Conservation (phyloP, 1,284 basidiomycete genomes). For the Ceratobasidium sp. region DNA sequence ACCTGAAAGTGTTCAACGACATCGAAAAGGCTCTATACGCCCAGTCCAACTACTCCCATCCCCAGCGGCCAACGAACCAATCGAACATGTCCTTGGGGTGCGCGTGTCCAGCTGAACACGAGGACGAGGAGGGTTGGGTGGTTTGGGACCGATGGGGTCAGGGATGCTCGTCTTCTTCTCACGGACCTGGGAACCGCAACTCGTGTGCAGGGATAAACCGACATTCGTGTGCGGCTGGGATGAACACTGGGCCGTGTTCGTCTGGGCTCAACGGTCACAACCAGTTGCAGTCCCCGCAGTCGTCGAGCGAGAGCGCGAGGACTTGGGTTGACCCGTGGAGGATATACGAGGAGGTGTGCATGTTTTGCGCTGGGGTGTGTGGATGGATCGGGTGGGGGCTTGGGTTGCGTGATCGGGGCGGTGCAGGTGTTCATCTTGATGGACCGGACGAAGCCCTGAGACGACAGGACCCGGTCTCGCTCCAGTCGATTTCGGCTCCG, state of each 20-base stretch:
- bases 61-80: background rate
- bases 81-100: slow-evolving; percentile 11
- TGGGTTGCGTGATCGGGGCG: slow-evolving; percentile 50
- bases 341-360: slow-evolving; percentile 80
- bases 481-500: slow-evolving; percentile 57
- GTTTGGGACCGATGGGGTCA: slow-evolving; percentile 37
- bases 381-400: slow-evolving; percentile 60
- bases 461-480: background rate
- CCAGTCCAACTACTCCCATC: slow-evolving; percentile 37
- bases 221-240: slow-evolving; percentile 29
- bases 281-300: background rate
- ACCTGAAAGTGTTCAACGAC: slow-evolving; percentile 8
- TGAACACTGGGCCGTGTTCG: slow-evolving; percentile 33
- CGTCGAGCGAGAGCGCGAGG: background rate
- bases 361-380: slow-evolving; percentile 79
- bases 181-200: slow-evolving; percentile 12
- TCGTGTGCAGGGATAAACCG: slow-evolving; percentile 36
- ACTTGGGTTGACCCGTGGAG: slow-evolving; percentile 53
- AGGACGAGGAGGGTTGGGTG: slow-evolving; percentile 35
- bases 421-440: slow-evolving; percentile 64
- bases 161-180: slow-evolving; percentile 2
- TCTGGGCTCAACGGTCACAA: slow-evolving; percentile 16
- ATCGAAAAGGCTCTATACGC: slow-evolving; percentile 48
- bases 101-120: slow-evolving; percentile 9
- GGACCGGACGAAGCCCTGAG: slow-evolving; percentile 62